Evolutionary conservation across 768 basidiomycete species (phyloP).

Genomic region (Trametopsis cervina): DNA sequence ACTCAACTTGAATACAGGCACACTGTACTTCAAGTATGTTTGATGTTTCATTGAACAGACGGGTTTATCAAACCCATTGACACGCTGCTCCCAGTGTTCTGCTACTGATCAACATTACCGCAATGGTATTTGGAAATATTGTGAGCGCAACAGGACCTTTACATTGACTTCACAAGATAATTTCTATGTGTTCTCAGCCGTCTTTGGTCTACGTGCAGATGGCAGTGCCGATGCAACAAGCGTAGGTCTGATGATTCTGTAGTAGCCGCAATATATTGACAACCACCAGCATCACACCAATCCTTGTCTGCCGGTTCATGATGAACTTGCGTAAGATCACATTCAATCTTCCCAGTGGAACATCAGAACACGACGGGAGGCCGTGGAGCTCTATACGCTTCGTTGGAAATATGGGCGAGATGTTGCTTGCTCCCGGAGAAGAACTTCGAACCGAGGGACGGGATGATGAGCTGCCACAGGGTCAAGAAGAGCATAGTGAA

Average conservation of each 20-base stretch:
- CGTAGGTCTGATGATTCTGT: not conserved
- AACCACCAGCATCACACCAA: not conserved
- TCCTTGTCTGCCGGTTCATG: not conserved
- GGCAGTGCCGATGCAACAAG: not conserved
- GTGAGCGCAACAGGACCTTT: too few relatives aligned
- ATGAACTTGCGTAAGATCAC: not conserved
- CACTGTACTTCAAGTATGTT: too few relatives aligned
- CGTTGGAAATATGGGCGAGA: not conserved
- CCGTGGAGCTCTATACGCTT: not conserved
- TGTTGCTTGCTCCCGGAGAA: too few relatives aligned
- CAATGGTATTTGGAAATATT: too few relatives aligned
- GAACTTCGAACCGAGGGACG: not conserved
- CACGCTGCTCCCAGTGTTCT: too few relatives aligned
- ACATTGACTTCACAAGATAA: too few relatives aligned
- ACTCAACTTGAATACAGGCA: too few relatives aligned
- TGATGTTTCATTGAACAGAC: too few relatives aligned
- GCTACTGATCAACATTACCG: not conserved
- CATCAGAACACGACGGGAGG: not conserved
- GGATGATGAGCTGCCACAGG: too few relatives aligned
- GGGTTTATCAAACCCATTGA: too few relatives aligned
- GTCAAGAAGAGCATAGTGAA: too few relatives aligned
- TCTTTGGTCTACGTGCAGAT: not conserved
- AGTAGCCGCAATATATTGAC: not conserved
- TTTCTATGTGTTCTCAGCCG: not conserved
- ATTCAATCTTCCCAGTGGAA: not conserved